These are phyloP conservation scores for Blastobotrys arbuscula DNA, from an alignment of 1,139 yeast genomes.

Conservation along the genomic window DNA sequence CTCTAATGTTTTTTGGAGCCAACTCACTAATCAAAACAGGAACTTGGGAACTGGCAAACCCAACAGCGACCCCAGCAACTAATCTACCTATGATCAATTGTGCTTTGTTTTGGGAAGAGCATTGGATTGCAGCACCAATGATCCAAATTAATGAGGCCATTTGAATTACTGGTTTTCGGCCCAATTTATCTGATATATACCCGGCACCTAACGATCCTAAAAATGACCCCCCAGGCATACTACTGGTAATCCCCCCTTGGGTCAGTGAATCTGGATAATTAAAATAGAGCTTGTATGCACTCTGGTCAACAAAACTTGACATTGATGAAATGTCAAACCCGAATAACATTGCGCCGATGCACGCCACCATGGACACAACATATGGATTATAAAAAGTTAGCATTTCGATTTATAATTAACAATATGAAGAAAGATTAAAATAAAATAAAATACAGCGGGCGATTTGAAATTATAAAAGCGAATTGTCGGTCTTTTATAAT, in stretches of 20 bases:
- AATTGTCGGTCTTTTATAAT: background rate
- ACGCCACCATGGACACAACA: slow-evolving; percentile 46
- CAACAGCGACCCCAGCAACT: slow-evolving; percentile 64
- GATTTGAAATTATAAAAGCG: background rate
- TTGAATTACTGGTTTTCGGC: slow-evolving; percentile 75
- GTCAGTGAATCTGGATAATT: slow-evolving; percentile 41
- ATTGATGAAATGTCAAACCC: slow-evolving; percentile 95
- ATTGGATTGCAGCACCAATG: slow-evolving; percentile 77
- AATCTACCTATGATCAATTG: slow-evolving; percentile 60
- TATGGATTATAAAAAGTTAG: slow-evolving; percentile 32
- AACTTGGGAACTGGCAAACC: slow-evolving; percentile 64
- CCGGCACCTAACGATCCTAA: slow-evolving; percentile 36
- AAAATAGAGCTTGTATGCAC: slow-evolving; percentile 45
- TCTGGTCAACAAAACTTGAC: slow-evolving; percentile 74
- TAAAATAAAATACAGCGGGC: background rate
- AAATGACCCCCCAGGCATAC: slow-evolving; percentile 93
- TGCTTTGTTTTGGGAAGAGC: slow-evolving; percentile 70
- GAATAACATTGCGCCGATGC: slow-evolving; percentile 89
- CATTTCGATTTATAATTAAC: background rate
- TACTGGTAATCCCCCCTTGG: slow-evolving; percentile 85
- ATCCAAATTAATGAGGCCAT: slow-evolving; percentile 70
- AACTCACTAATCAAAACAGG: slow-evolving; percentile 73
- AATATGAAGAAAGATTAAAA: no score
- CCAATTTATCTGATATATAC: slow-evolving; percentile 58
- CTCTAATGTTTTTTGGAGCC: slow-evolving; percentile 61